Conservation (phyloP, 495 filamentous ascomycete genomes). For the Haplographium delicatum region DNA sequence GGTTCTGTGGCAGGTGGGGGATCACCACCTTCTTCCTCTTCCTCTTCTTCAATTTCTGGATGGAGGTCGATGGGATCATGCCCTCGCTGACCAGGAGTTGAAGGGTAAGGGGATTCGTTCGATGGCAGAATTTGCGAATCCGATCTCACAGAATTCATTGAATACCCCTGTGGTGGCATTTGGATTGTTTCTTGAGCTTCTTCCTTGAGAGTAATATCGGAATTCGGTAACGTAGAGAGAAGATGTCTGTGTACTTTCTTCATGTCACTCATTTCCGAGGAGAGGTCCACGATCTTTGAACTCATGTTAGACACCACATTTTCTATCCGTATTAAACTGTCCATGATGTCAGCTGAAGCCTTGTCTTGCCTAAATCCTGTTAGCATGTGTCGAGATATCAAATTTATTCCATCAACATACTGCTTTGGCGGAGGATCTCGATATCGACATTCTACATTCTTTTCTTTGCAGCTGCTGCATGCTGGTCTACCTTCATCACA, state of each 20-base stretch:
- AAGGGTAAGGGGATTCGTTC: conserved; percentile 8
- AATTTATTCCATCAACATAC: conserved; percentile 41
- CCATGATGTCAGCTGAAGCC: conserved; percentile 43
- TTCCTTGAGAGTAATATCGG: conserved; percentile 3
- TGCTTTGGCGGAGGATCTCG: conserved; percentile 63
- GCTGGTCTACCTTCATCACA: conserved; percentile 59
- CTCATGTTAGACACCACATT: not conserved
- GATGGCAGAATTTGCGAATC: conserved; percentile 4
- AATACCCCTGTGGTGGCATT: not conserved
- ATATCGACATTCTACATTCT: conserved; percentile 56
- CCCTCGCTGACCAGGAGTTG: conserved; percentile 5
- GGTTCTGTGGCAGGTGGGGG: conserved; percentile 46
- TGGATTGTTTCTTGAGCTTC: not conserved
- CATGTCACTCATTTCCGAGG: conserved; percentile 2
- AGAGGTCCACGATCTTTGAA: not conserved
- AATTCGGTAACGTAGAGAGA: not conserved
- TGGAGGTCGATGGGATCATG: not conserved
- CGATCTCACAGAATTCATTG: not conserved
- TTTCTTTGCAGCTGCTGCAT: conserved; percentile 51
- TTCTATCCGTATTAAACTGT: conserved; percentile 21
- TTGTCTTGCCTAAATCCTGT: conserved; percentile 43
- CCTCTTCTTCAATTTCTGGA: conserved; percentile 13
- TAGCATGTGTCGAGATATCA: conserved; percentile 1
- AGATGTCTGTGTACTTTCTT: not conserved
- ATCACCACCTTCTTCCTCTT: conserved; percentile 35